Percentiles rank a stretch among this genome's conserved stretches.
Conservation (phyloP, 768 basidiomycete genomes). For the Leccinum disarticulatum region DNA sequence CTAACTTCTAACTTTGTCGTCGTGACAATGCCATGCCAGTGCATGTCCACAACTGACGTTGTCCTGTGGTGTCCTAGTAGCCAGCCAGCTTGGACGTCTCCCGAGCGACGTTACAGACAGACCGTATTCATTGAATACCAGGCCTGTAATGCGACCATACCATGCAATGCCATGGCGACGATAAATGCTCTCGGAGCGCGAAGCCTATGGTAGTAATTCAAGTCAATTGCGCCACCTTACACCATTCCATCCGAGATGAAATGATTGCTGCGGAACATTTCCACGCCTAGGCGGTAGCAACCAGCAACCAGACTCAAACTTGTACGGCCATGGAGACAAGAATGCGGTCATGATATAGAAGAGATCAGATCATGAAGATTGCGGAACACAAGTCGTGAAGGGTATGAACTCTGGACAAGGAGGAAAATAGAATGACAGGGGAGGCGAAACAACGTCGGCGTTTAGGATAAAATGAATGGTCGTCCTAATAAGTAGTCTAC, state of each 20-base stretch:
- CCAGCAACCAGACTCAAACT: conserved; percentile 11
- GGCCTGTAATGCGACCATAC: neutral
- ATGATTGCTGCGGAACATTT: conserved; percentile 14
- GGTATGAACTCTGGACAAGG: conserved; percentile 34
- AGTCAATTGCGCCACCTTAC: too few species aligned
- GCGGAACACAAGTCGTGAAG: conserved; percentile 39
- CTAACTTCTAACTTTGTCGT: neutral
- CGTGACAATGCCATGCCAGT: neutral
- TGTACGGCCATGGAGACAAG: neutral
- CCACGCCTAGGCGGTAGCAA: conserved; percentile 17
- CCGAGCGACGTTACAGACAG: neutral
- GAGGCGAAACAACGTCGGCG: conserved; percentile 20
- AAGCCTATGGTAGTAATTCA: too few species aligned
- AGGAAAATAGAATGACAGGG: conserved; percentile 17
- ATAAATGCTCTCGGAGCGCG: neutral
- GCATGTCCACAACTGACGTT: neutral
- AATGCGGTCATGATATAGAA: conserved; percentile 18
- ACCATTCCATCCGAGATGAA: neutral
- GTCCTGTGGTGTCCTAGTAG: neutral
- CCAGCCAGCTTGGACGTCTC: neutral
- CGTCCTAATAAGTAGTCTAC: conserved; percentile 35
- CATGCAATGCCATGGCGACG: neutral
- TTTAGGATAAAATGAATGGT: conserved; percentile 21
- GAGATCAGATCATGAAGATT: conserved; percentile 39
- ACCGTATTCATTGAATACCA: neutral